Evolutionary conservation across 495 filamentous ascomycete species (phyloP), one percentile per base, ranked within the genome.

Genomic region (Monascus purpureus): DNA sequence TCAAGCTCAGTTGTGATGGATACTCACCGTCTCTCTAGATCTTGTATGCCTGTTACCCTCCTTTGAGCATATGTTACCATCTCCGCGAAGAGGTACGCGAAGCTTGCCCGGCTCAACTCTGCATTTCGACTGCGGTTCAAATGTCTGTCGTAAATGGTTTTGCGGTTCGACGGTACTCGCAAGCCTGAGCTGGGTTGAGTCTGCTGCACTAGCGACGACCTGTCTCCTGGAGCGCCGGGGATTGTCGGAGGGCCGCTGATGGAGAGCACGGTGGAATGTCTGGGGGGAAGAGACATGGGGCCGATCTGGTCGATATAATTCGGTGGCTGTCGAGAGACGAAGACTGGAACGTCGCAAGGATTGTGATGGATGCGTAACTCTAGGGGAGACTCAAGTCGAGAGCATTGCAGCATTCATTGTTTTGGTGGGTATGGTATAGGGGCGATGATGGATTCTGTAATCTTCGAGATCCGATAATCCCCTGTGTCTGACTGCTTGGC

Each of bases 111-210:
- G 54, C 83, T 92, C 37, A 90, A 69, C 62, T 96, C 86, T 17
- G 81, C 67, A 39, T 77, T 82, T 47, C 80, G 80, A 47, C 73
- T 82, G 32, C 90, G 80, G 53, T 93, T 93, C 28, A 96, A 65
- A 38, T 93, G 82, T 33, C 92, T 73, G 68, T 96, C 84, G 59
- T 96, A 99, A 58, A 99, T 95, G 30, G 86, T 94, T 58, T 95
- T 95, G 58, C 82, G 82, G 50, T 79, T 90, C 16, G 82, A 80
- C n/a, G 90, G 86, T 44, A 93, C 83, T 38, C 86, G 80, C 30
- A 97, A 80, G n/a, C 80, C 83, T 6, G 73, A 53, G 27, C 63
- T 52, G 15, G 52, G 42, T 38, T 59, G 50, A 41, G 44, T 29
- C 24, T 51, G 48, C 14, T 54, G 53, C 19, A 38, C 32, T 26